Evolutionary conservation across 1,284 basidiomycete genomes (phyloP), one percentile per base, ranked within the genome.

Genomic region (Entoloma clypeatum): DNA sequence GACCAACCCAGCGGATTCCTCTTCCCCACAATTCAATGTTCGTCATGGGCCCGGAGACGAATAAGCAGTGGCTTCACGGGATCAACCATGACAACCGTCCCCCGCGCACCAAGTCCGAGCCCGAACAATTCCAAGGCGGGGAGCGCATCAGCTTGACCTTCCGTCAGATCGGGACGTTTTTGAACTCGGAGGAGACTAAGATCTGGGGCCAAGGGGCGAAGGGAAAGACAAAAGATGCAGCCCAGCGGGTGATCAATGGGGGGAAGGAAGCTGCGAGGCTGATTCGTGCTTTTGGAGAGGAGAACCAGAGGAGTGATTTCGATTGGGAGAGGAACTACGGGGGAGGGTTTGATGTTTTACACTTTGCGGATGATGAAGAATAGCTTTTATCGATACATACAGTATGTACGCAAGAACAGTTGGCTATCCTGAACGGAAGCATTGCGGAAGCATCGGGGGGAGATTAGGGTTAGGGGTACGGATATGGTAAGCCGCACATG

Each of bases 1-100:
- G 81, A 13, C 53, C 53, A 2, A 60, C 71, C 1, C 81, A 85
- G 55, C 77, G 75, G 43, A 72, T 88, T 23, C 77, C 78, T 1
- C 72, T 87, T 0, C 83, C 81, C 1, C 77, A 87, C 52, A 87
- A 85, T 55, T 86, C 82, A 8, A 79, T 87, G 69, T 86, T 88
- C 55, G 75, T 85, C 41, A 68, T 88, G 65, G 84, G 85, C 1
- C 70, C 78, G 4, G 67, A 71, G 41, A 87, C 85, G 40, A 88
- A 88, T 51, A 65, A 64, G 39, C 68, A 68, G 45, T 87, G 83
- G 81, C 62, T 83, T 48, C 85, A 88, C 51, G 74, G 72, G 29
- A 80, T 88, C 46, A 75, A 77, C 44, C 75, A 75, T 36, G 86
- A 86, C 64, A 86, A 82, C 49, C 79, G 85, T 3, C 71, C 73